phyloP scores from a whole-genome alignment of 1,284 basidiomycete genomes.

The Moesziomyces sp. region DNA sequence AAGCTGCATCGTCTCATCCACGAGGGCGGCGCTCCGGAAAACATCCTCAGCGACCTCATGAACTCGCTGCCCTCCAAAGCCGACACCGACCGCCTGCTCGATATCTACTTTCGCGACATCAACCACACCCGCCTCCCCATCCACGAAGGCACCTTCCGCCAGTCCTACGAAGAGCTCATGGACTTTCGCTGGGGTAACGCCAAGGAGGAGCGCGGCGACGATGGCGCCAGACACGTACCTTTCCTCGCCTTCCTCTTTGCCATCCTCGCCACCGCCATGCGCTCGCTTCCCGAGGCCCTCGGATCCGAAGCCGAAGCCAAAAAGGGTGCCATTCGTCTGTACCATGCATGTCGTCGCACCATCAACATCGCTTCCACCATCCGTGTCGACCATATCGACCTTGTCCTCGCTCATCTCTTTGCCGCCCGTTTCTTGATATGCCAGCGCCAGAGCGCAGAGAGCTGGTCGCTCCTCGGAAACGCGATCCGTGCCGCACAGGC shows the following conservation, averaged over 20 bases:
- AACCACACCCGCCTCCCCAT: slow-evolving; percentile 95
- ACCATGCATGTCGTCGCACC: slow-evolving; percentile 75
- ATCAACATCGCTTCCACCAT: slow-evolving; percentile 60
- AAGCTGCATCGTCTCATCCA: slow-evolving; percentile 60
- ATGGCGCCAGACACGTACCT: slow-evolving; percentile 79
- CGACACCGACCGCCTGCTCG: slow-evolving; percentile 55
- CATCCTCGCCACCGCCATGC: slow-evolving; percentile 87
- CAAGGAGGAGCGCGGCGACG: slow-evolving; percentile 65
- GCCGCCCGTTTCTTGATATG: slow-evolving; percentile 89
- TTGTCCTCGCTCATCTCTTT: slow-evolving; percentile 60
- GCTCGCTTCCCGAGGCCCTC: slow-evolving; percentile 81
- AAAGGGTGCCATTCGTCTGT: slow-evolving; percentile 53
- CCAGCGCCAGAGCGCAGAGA: slow-evolving; percentile 87
- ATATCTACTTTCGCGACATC: slow-evolving; percentile 71
- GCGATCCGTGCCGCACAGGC: slow-evolving; percentile 93
- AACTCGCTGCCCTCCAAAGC: slow-evolving; percentile 52
- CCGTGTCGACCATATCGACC: slow-evolving; percentile 63
- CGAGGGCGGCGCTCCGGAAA: slow-evolving; percentile 61
- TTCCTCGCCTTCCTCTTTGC: slow-evolving; percentile 91
- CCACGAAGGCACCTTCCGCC: slow-evolving; percentile 84
- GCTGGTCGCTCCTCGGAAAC: slow-evolving; percentile 93
- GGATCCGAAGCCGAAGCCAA: slow-evolving; percentile 54
- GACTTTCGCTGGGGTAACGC: slow-evolving; percentile 67
- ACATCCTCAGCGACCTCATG: slow-evolving; percentile 60
- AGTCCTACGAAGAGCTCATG: slow-evolving; percentile 82